Evolutionary conservation across 306 rosid species (phyloP), one percentile per base, ranked within the genome.

Genomic region (Castanea crenata): DNA sequence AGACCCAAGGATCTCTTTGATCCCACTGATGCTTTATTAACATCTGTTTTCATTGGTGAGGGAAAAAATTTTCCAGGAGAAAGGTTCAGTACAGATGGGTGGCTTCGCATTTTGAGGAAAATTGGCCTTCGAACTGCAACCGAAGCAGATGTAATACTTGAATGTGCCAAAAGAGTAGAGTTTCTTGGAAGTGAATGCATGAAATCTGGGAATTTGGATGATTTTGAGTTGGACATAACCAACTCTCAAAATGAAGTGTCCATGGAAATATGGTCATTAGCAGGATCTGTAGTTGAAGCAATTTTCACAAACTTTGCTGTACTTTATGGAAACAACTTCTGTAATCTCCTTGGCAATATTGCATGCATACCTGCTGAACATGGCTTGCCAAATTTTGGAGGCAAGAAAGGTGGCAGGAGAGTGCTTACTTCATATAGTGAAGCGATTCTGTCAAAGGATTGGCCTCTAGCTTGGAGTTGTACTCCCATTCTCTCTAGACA

Each of bases 401-500:
- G 89, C 49, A 83, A 82, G 73, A 88, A 79, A 74, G 89, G 97
- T 78, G 87, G 95, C 86, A 92, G 87, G 90, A 92, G 97, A 88
- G 94, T 92, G 65, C 92, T 94, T 83, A 76, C 92, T 88, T 88
- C 99, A 18, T 94, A 94, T 81, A 84, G 80, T 74, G 95, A 91
- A 84, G 97, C 93, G 71, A 92, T 94, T 81, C 76, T 92, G 80
- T 86, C 85, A 52, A 94, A 89, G 85, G 99, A 94, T 82, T 92
- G 99, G 99, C 94, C 95, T 71, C 84, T 94, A 75, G 99, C 92
- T 77, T 94, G 99, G 99, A 94, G 97, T 83, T 90, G 89, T 87
- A 87, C 92, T 86, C 97, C 99, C 76, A 94, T 94, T 85, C 89
- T 94, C 62, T 87, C 92, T 25, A 89, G 73, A 79, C 94, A 87